These are phyloP conservation scores for Marasmius tenuissimus DNA, from an alignment of 1,284 basidiomycete species.

Conservation along the genomic window DNA sequence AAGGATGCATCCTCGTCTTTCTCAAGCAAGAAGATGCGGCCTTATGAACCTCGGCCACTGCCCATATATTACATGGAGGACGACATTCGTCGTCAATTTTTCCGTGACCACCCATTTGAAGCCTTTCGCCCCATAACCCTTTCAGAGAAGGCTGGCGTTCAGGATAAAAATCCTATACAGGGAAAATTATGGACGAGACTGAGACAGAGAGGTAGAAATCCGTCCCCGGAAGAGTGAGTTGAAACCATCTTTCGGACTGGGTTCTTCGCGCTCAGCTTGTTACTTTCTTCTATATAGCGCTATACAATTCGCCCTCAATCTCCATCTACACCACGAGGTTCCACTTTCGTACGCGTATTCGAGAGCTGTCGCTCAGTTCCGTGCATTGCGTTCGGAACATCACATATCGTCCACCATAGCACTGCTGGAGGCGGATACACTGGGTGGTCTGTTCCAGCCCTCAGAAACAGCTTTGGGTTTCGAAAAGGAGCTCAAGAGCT, in stretches of 20 bases:
- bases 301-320: slow-evolving; percentile 78
- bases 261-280: slow-evolving; percentile 6
- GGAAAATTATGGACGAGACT: slow-evolving; percentile 75
- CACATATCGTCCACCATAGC: slow-evolving; percentile 80
- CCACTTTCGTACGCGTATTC: slow-evolving; percentile 84
- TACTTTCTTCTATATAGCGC: slow-evolving; percentile 49
- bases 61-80: slow-evolving; percentile 86
- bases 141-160: slow-evolving; percentile 67
- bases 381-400: slow-evolving; percentile 81
- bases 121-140: slow-evolving; percentile 81
- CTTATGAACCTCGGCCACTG: slow-evolving; percentile 54
- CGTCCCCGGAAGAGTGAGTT: slow-evolving; percentile 88
- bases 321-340: slow-evolving; percentile 66
- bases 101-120: slow-evolving; percentile 95
- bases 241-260: not conserved
- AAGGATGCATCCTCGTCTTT: slow-evolving; percentile 16
- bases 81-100: slow-evolving; percentile 87
- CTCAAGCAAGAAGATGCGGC: slow-evolving; percentile 36
- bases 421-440: slow-evolving; percentile 75
- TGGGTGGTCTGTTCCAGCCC: slow-evolving; percentile 71
- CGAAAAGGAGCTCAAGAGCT: slow-evolving; percentile 58
- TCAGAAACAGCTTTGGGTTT: slow-evolving; percentile 64
- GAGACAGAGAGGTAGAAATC: slow-evolving; percentile 80
- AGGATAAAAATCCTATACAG: slow-evolving; percentile 53
- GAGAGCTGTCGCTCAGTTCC: slow-evolving; percentile 81